Base-by-base conservation (phyloP, 176 grass and related monocot genomes). In the Thalia dealbata region DNA sequence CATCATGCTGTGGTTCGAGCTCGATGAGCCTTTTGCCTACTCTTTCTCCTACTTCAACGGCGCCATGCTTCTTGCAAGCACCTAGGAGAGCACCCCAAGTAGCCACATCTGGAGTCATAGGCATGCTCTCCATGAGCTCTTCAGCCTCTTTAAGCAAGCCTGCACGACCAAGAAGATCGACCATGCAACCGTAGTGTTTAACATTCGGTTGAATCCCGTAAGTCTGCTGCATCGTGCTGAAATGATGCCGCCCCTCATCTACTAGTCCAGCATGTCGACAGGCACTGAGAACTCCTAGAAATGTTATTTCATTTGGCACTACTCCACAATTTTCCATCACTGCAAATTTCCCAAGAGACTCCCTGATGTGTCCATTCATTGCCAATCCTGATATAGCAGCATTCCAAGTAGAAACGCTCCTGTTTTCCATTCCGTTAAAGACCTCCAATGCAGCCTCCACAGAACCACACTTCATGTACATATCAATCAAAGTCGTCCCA, bases 381-480 rank as follows among this genome's bases (percentile, higher is more conserved):
- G 87, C 87, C 16, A 96, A 55, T 46, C 93, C 93, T 38, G 86
- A 78, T 80, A 92, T 90, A 73, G 79, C 65, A 35, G 84, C 93
- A 80, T 96, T 90, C 92, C 92, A 96, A 69, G 82, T 82, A 80
- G 92, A 88, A 50, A 85, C 79, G 50, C 68, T 80, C 76, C 84
- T 91, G 64, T 85, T 67, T 78, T 81, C 73, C 69, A 86, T 70
- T 24, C n/a, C 71, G 61, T 92, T 66, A 1, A 96, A 96, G 28
- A 96, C 89, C 69, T 92, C 72, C 60, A 92, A 44, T 59, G 92
- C 92, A 67, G 84, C 69, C 63, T 85, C 84, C 52, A 77, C 63
- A 28, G 69, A 87, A 50, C 92, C 89, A 73, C 84, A 96, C 66
- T 96, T 92, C 92, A 96, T 96, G 72, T 96, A 92, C 92, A 96